Evolutionary conservation across 108 stramenopile species (phyloP), one percentile per base, ranked within the genome.

Genomic region (Conticribra guillardii): DNA sequence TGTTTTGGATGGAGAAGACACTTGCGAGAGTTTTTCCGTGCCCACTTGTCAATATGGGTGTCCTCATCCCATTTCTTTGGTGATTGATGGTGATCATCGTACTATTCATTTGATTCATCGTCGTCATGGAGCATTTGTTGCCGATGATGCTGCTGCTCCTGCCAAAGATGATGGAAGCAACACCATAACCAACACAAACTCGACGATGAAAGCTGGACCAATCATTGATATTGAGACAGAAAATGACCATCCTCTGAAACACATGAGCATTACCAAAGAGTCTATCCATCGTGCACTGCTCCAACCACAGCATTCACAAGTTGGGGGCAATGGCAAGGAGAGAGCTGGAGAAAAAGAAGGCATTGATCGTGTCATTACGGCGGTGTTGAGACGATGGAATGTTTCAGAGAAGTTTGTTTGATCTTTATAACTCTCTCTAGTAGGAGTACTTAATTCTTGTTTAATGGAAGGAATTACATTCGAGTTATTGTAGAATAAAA

Each of bases 1-100:
- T 64, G 48, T 79, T 4, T 29, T 79, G 24, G 37, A 79, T 66
- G 77, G 77, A 24, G 77, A 79, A 67, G 77, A 73, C 56, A 73
- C 56, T 1, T 71, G 64, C 18, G 77, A 79, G 37, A 26, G 67
- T 21, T 79, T 73, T 27, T 63, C 71, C 2, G 71, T 73, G 1
- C 71, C 77, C 14, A 55, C 77, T 0, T 79, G 77, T 23, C 56
- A 79, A 28, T 73, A 48, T 4, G 49, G 48, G 28, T 30, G 33
- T 9, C 2, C 60, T 14, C 58, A 45, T 32, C 64, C 71, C 0
- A 57, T 53, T 0, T 73, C 77, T 2, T 28, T 79, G 37, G 41
- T 55, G 47, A 47, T 79, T 3, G 71, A 79, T 28, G 71, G 64
- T 19, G 71, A 53, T 34, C 46, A 33, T 29, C 71, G 77, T 28